Conservation (phyloP, 441 rosid genomes). For the Aleurites moluccanus region DNA sequence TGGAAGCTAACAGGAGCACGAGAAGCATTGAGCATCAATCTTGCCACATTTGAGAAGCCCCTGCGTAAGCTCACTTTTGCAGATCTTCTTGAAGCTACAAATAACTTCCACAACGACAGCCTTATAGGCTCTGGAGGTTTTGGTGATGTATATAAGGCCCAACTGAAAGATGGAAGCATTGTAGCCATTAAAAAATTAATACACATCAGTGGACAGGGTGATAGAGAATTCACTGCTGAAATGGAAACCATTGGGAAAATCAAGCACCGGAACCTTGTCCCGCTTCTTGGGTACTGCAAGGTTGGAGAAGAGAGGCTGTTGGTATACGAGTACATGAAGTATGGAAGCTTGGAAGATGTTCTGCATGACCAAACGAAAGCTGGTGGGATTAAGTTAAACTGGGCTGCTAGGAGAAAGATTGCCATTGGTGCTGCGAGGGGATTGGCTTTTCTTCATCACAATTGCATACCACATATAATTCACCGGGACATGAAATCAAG, state of each 20-base stretch:
- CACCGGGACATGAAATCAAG: conserved; percentile 99
- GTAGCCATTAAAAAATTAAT: conserved; percentile 93
- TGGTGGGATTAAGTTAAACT: conserved; percentile 62
- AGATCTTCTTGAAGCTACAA: conserved; percentile 88
- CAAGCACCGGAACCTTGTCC: conserved; percentile 93
- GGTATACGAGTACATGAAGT: conserved; percentile 93
- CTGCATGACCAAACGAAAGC: conserved; percentile 72
- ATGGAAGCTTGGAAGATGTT: conserved; percentile 93
- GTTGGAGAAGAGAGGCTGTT: conserved; percentile 94
- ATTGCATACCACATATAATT: conserved; percentile 85
- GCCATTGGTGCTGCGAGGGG: conserved; percentile 96
- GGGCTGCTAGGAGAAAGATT: conserved; percentile 86
- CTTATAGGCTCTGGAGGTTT: conserved; percentile 95
- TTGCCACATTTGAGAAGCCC: conserved; percentile 86
- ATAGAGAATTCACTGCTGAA: conserved; percentile 93
- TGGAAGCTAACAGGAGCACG: conserved; percentile 68
- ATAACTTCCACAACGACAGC: conserved; percentile 76
- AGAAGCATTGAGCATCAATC: conserved; percentile 84
- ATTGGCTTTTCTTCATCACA: conserved; percentile 87
- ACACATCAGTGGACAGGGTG: conserved; percentile 93
- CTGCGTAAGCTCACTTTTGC: conserved; percentile 80
- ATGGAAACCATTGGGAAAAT: conserved; percentile 98
- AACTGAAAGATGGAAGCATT: conserved; percentile 75
- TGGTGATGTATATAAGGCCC: conserved; percentile 94
- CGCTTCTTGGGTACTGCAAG: too few species aligned